These are phyloP conservation scores for Aegilops tauschii DNA, from an alignment of 176 grass and related monocot genomes.

Conservation along the genomic window DNA sequence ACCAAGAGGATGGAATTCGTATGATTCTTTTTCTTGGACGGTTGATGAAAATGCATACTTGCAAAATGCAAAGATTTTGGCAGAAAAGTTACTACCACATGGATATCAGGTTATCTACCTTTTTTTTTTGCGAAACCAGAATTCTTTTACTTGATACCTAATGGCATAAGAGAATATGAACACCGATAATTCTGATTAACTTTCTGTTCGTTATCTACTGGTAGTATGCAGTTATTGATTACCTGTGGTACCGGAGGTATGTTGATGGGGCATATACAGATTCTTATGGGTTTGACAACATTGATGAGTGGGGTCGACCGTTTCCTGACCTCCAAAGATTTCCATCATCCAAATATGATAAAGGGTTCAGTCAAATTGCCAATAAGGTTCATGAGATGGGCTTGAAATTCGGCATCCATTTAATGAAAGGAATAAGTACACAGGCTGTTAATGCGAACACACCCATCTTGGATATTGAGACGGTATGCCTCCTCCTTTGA, in stretches of 20 bases:
- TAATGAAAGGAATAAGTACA: conserved; percentile 89
- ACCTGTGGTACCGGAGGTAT: conserved; percentile 80
- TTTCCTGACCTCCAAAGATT: conserved; percentile 79
- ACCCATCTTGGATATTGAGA: conserved; percentile 65
- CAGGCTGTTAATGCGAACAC: conserved; percentile 58
- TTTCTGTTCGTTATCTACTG: conserved; percentile 5
- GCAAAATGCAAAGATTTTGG: conserved; percentile 68
- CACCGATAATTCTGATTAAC: neutral
- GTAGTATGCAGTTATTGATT: conserved; percentile 84
- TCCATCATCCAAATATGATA: conserved; percentile 62
- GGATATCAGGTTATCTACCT: conserved; percentile 66
- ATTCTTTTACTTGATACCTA: neutral
- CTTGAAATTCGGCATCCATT: conserved; percentile 91
- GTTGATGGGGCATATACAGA: conserved; percentile 59
- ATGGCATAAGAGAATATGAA: neutral
- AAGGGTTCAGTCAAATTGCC: conserved; percentile 62
- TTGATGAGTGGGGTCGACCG: conserved; percentile 81
- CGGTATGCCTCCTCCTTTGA: conserved; percentile 44
- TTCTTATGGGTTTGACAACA: conserved; percentile 75
- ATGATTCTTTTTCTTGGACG: conserved; percentile 89
- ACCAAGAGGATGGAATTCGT: conserved; percentile 94
- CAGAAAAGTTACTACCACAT: conserved; percentile 56
- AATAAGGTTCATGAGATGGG: conserved; percentile 74
- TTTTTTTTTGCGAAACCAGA: neutral
- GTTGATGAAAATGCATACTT: conserved; percentile 70